Evolutionary conservation across 2,329 filamentous ascomycete genomes (phyloP), one percentile per base, ranked within the genome.

Genomic region (Cercospora sp.): DNA sequence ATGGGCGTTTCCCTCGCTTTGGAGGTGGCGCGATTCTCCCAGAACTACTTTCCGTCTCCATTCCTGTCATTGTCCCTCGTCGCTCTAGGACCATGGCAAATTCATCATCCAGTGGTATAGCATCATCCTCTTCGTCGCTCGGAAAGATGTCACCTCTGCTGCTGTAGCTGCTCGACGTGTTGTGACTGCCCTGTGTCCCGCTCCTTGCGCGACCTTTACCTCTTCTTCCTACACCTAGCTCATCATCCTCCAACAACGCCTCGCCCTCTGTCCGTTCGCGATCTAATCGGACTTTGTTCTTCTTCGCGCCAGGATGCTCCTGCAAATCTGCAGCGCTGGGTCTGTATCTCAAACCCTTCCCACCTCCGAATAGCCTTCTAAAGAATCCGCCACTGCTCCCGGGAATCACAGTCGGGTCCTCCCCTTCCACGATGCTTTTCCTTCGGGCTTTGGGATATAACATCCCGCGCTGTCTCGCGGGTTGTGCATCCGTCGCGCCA

Each of bases 141-240:
- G 93, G 93, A 72, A 97, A 95, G 12, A 98, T 83, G 80, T 98
- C 94, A 1, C 93, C 93, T 58, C 94, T 85, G 10, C 93, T 97
- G 74, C 94, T 91, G 71, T 91, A 89, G 5, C 94, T 97, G 77
- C 94, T 93, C 30, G 89, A 91, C 0, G 94, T 97, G 71, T 90
- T 90, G 48, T 90, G 90, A 12, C 93, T 96, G 4, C 88, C 90
- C 13, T 88, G 87, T 1, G 94, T 97, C 58, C 88, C 88, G 79
- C 94, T 96, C 61, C 94, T 86, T 71, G 89, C 86, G 72, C 90
- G 83, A 23, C 78, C 76, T 64, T 84, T 71, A 67, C 69, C 69
- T 66, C 57, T 69, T 42, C 55, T 70, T 42, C 64, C 72, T 39
- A 72, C 77, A 13, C 75, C 78, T 64, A 85, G 83, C 23, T 87